A percentile compares a stretch with the other conserved stretches of the same genome.
These are phyloP conservation scores for Paraphysoderma sedebokerense DNA, from an alignment of 371 early-diverging fungal genomes.

Conservation along the genomic window DNA sequence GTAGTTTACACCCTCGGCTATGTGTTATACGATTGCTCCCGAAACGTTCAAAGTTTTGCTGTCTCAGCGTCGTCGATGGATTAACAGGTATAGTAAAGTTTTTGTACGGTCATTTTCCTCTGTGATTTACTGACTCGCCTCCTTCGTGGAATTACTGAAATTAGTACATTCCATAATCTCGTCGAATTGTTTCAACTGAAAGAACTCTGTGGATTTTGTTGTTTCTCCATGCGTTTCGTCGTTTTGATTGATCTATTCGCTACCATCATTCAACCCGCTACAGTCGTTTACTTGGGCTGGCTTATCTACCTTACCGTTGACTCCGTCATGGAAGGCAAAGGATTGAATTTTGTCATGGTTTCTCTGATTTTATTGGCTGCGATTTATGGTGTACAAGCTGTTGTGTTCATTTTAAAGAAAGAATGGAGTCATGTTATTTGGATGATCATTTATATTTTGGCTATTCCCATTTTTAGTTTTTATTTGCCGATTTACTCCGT, in stretches of 20 bases:
- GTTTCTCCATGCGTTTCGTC: conserved; percentile 90
- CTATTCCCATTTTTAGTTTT: conserved; percentile 24
- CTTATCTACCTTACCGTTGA: conserved; percentile 41
- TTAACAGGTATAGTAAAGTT: too few species aligned
- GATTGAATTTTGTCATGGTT: conserved; percentile 25
- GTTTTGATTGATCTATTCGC: conserved; percentile 71
- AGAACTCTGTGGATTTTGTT: conserved; percentile 88
- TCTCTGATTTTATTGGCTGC: conserved; percentile 23
- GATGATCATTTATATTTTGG: conserved; percentile 31
- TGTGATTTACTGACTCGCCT: conserved; percentile 56
- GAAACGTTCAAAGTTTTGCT: conserved; percentile 36
- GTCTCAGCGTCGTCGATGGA: conserved; percentile 88
- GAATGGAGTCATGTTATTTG: conserved; percentile 30
- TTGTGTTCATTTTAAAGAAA: conserved; percentile 25
- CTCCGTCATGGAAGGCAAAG: conserved; percentile 4
- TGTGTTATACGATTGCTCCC: conserved; percentile 15
- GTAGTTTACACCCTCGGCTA: conserved; percentile 1
- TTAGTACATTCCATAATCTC: conserved; percentile 60
- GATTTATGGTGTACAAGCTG: conserved; percentile 28
- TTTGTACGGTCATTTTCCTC: too few species aligned
- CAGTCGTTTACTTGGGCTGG: conserved; percentile 45
- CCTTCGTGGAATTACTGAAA: background rate
- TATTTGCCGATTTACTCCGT: conserved; percentile 27
- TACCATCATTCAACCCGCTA: conserved; percentile 49
- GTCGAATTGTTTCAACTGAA: conserved; percentile 72